These are phyloP conservation scores for Myxozyma nipponensis DNA, from an alignment of 805 yeast species.

Conservation along the genomic window DNA sequence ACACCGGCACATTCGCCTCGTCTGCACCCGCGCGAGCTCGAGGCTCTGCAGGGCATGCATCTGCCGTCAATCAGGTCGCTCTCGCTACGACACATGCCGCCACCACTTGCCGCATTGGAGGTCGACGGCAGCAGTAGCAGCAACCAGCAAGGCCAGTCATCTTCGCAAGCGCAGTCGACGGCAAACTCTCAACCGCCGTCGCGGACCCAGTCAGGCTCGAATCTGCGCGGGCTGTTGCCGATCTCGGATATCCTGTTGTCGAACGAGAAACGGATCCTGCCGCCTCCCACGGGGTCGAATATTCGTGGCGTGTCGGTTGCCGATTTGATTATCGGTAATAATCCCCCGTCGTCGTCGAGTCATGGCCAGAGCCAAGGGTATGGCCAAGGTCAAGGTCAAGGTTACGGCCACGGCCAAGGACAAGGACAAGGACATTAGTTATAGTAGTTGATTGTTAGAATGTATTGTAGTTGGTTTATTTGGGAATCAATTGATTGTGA, in stretches of 20 bases:
- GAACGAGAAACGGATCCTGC: neutral
- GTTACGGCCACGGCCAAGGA: too few relatives aligned
- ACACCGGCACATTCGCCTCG: slow-evolving; percentile 48
- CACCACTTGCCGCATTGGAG: slow-evolving; percentile 28
- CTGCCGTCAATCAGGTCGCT: slow-evolving; percentile 41
- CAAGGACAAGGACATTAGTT: too few relatives aligned
- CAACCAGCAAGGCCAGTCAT: neutral
- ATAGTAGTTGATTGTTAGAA: too few relatives aligned
- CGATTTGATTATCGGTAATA: neutral
- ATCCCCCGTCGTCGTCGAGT: too few relatives aligned
- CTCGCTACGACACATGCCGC: slow-evolving; percentile 32
- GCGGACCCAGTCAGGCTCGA: slow-evolving; percentile 15
- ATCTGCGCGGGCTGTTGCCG: slow-evolving; percentile 20
- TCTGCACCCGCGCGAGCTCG: slow-evolving; percentile 39
- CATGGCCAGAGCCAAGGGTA: too few relatives aligned
- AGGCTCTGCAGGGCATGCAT: slow-evolving; percentile 35
- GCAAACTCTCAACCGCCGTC: slow-evolving; percentile 6
- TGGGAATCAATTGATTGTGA: too few relatives aligned
- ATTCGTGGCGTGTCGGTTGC: neutral
- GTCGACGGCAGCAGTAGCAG: slow-evolving; percentile 5
- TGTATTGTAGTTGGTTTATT: too few relatives aligned
- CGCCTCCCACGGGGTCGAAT: neutral
- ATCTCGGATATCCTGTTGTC: slow-evolving; percentile 14
- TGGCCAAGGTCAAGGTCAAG: too few relatives aligned
- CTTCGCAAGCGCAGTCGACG: slow-evolving; percentile 2